Percentiles rank a stretch among this genome's conserved stretches.
Evolutionary conservation across 1,284 basidiomycete genomes (phyloP).

Genomic region (Ceratobasidium sp.): DNA sequence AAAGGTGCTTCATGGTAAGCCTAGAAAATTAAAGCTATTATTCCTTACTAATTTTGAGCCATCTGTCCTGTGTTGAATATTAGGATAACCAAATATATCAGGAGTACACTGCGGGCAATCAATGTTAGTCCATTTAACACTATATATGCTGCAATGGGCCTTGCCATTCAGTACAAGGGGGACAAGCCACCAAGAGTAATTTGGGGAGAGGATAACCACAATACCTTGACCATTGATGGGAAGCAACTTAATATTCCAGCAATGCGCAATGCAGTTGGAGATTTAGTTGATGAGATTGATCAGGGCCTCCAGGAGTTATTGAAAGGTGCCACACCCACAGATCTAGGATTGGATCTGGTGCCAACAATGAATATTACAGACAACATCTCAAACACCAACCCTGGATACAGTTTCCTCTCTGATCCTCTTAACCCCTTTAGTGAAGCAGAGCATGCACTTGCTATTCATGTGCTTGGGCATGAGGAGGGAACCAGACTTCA

Average conservation of each 20-base stretch:
- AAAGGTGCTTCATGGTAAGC: background rate
- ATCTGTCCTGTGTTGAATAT: too few relatives aligned
- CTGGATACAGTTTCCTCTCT: slow-evolving; percentile 14
- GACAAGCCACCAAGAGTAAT: background rate
- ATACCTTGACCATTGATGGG: background rate
- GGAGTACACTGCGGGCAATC: background rate
- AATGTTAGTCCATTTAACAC: background rate
- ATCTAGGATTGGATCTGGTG: background rate
- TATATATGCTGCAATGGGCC: slow-evolving; percentile 4
- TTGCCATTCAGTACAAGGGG: background rate
- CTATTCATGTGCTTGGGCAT: background rate
- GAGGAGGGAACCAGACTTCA: background rate
- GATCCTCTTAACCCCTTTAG: slow-evolving; percentile 12
- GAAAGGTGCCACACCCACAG: background rate
- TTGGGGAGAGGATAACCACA: background rate
- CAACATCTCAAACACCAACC: background rate
- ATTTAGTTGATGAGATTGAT: background rate
- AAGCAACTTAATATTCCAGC: background rate
- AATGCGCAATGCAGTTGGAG: background rate
- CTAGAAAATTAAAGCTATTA: background rate
- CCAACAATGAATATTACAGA: slow-evolving; percentile 13
- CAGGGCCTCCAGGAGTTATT: background rate
- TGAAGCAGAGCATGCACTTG: background rate
- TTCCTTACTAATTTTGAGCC: background rate
- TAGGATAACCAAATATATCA: background rate